phyloP scores from a whole-genome alignment of 371 early-diverging fungal species.

The Dichotomocladium elegans region DNA sequence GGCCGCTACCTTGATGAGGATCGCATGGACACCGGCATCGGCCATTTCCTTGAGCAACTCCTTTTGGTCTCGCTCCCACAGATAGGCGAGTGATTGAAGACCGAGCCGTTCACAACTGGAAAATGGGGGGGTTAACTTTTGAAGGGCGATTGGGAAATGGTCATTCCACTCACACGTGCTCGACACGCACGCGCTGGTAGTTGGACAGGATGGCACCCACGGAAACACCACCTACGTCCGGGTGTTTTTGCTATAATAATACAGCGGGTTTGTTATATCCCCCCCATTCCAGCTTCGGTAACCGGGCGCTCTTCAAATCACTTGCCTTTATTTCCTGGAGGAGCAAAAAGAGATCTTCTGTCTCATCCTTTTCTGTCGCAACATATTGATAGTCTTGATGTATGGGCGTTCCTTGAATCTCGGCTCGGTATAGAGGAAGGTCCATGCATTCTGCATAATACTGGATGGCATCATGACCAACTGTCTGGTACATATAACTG shows the following conservation, averaged over 20 bases:
- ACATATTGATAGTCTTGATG: constrained; percentile 65
- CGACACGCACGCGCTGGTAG: constrained; percentile 97
- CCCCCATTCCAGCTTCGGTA: background rate
- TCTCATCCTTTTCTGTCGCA: constrained; percentile 81
- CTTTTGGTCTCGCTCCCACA: constrained; percentile 93
- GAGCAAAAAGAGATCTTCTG: constrained; percentile 91
- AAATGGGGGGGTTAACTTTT: background rate
- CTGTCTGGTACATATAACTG: constrained; percentile 99
- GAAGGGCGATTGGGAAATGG: background rate
- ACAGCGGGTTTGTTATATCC: background rate
- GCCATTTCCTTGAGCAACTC: constrained; percentile 93
- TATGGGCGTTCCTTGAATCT: constrained; percentile 75
- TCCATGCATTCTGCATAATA: constrained; percentile 86
- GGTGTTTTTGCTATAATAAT: constrained; percentile 51
- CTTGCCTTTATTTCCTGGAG: constrained; percentile 65
- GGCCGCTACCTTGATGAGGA: constrained; percentile 95
- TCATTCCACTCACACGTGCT: constrained; percentile 71
- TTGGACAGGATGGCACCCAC: constrained; percentile 98
- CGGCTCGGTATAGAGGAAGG: constrained; percentile 83
- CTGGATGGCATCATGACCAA: constrained; percentile 92
- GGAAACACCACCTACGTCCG: constrained; percentile 88
- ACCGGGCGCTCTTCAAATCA: too few relatives aligned
- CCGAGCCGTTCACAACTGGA: constrained; percentile 80
- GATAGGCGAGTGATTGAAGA: constrained; percentile 82
- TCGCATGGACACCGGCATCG: constrained; percentile 74